Conservation (phyloP, 2,329 filamentous ascomycete species). For the Xylaria sp. region DNA sequence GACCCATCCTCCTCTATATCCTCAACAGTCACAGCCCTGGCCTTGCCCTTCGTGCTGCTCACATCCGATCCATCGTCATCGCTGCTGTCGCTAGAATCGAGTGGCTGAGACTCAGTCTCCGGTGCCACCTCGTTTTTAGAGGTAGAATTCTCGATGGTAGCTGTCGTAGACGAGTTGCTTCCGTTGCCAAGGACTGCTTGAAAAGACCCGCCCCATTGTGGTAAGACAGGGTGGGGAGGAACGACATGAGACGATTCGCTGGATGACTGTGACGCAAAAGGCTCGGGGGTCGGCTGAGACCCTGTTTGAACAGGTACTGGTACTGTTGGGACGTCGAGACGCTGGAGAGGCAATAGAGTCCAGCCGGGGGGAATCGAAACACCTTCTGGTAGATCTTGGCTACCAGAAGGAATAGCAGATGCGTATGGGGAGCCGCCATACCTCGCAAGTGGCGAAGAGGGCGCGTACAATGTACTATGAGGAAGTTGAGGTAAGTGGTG, state of each 20-base stretch:
- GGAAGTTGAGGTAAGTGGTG: constrained; percentile 24
- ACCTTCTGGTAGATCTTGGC: constrained; percentile 56
- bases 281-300: constrained; percentile 13
- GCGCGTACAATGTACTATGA: constrained; percentile 32
- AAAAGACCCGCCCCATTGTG: constrained; percentile 47
- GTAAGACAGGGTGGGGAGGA: constrained; percentile 44
- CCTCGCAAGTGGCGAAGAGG: constrained; percentile 41
- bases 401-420: constrained; percentile 53
- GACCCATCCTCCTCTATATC: constrained; percentile 22
- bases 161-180: constrained; percentile 15
- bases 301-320: constrained; percentile 19
- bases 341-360: constrained; percentile 58
- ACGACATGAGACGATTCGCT: constrained; percentile 36
- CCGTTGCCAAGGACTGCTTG: constrained; percentile 42
- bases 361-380: constrained; percentile 61
- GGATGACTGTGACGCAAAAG: constrained; percentile 14
- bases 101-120: background rate
- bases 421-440: constrained; percentile 44
- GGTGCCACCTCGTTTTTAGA: constrained; percentile 7
- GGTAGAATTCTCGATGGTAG: constrained; percentile 1
- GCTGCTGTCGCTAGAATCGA: constrained; percentile 9
- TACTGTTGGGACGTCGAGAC: constrained; percentile 39
- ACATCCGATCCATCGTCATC: constrained; percentile 21
- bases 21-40: constrained; percentile 29
- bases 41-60: constrained; percentile 22